These are phyloP conservation scores for Kwoniella dejecticola DNA, from an alignment of 768 basidiomycete genomes.

Conservation along the genomic window DNA sequence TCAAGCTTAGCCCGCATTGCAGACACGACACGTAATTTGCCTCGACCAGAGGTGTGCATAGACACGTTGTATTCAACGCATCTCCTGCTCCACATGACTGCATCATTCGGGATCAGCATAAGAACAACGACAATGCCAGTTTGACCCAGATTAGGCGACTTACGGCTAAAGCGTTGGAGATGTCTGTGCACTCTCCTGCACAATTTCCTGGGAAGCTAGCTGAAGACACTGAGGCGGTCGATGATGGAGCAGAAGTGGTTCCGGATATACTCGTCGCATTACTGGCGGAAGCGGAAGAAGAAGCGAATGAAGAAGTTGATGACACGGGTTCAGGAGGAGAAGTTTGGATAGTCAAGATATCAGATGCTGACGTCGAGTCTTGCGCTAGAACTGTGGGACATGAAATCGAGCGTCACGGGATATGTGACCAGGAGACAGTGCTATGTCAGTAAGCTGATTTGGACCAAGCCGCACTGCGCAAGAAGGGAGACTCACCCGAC, in stretches of 20 bases:
- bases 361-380: constrained; percentile 10
- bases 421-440: too few relatives aligned
- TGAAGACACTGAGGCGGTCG: not conserved
- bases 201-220: constrained; percentile 11
- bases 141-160: not conserved
- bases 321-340: constrained; percentile 16
- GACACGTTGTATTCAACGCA: constrained; percentile 10
- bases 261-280: not conserved
- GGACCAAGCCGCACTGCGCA: too few relatives aligned
- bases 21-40: constrained; percentile 2
- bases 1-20: constrained; percentile 11
- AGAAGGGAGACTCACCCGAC: constrained; percentile 10
- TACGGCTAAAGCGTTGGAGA: constrained; percentile 14
- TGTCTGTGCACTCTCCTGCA: constrained; percentile 2
- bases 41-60: constrained; percentile 8
- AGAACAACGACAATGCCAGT: not conserved
- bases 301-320: not conserved
- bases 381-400: constrained; percentile 5
- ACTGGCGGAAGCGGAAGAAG: not conserved
- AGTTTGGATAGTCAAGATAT: constrained; percentile 22
- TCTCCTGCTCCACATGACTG: constrained; percentile 18
- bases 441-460: too few relatives aligned
- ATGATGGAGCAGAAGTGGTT: constrained; percentile 8
- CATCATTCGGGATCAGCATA: not conserved
- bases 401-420: too few relatives aligned